A percentile compares a stretch with the other conserved stretches of the same genome.
These are phyloP conservation scores for Suillus subaureus DNA, from an alignment of 768 basidiomycete species.

Conservation along the genomic window DNA sequence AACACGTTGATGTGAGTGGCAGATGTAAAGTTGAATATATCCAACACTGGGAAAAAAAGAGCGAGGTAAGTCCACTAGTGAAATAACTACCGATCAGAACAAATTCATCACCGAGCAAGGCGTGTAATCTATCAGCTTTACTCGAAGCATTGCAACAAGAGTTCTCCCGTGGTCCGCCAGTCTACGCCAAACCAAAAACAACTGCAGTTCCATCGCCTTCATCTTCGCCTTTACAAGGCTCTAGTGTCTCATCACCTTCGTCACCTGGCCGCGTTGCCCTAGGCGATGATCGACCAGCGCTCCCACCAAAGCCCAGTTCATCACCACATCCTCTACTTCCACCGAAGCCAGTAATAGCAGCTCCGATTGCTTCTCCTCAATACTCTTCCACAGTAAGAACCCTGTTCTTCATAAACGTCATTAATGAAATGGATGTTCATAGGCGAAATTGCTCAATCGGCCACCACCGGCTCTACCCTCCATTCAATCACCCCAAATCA, in stretches of 20 bases:
- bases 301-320: constrained; percentile 40
- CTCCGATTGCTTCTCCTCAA: constrained; percentile 18
- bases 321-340: constrained; percentile 15
- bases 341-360: constrained; percentile 20
- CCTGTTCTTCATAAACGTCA: neutral
- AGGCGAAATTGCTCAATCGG: constrained; percentile 32
- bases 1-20: constrained; percentile 80
- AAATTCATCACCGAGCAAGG: constrained; percentile 44
- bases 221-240: constrained; percentile 20
- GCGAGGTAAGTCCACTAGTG: constrained; percentile 60
- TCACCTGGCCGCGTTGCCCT: constrained; percentile 17
- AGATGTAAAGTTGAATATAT: constrained; percentile 70
- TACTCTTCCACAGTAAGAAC: constrained; percentile 3
- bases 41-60: constrained; percentile 77
- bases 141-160: constrained; percentile 76
- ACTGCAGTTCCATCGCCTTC: constrained; percentile 22
- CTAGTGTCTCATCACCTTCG: constrained; percentile 23
- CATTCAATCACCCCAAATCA: constrained; percentile 14
- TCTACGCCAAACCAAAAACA: constrained; percentile 79
- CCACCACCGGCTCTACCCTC: constrained; percentile 40
- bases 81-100: constrained; percentile 9
- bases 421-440: constrained; percentile 6
- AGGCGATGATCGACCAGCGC: constrained; percentile 36
- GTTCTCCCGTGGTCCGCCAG: constrained; percentile 86
- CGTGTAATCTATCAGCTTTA: constrained; percentile 73